These are phyloP conservation scores for Sechiopsis laciniata DNA, from an alignment of 306 rosid species.

Conservation along the genomic window DNA sequence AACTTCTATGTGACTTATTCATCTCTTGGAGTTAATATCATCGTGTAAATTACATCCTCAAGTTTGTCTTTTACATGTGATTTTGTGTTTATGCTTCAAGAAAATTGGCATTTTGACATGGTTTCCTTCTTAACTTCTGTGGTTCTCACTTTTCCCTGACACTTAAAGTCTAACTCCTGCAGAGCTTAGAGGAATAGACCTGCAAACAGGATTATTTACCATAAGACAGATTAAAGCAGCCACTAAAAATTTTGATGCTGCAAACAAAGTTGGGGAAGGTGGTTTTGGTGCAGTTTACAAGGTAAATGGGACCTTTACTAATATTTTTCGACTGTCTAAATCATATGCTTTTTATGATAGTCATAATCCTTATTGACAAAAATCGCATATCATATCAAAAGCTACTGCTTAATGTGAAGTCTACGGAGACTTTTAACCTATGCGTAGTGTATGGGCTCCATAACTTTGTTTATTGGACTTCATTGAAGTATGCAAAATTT, in stretches of 20 bases:
- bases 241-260: conserved; percentile 66
- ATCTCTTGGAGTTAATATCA: not conserved
- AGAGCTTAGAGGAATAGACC: conserved; percentile 77
- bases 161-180: conserved; percentile 19
- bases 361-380: not conserved
- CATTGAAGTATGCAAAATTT: not conserved
- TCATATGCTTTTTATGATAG: not conserved
- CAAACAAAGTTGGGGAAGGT: conserved; percentile 84
- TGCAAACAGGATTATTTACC: conserved; percentile 77
- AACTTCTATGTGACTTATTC: not conserved
- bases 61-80: not conserved
- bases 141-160: not conserved
- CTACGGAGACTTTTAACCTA: not conserved
- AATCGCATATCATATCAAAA: not conserved
- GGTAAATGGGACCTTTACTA: conserved; percentile 35
- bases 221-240: conserved; percentile 77
- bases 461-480: conserved; percentile 6
- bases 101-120: not conserved
- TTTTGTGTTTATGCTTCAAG: not conserved
- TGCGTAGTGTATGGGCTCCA: not conserved
- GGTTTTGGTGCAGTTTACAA: conserved; percentile 91
- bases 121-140: conserved; percentile 2
- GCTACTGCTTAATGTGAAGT: not conserved
- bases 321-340: conserved; percentile 1
- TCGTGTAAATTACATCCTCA: not conserved